phyloP scores from a whole-genome alignment of 441 rosid genomes.

The Corymbia calophylla region DNA sequence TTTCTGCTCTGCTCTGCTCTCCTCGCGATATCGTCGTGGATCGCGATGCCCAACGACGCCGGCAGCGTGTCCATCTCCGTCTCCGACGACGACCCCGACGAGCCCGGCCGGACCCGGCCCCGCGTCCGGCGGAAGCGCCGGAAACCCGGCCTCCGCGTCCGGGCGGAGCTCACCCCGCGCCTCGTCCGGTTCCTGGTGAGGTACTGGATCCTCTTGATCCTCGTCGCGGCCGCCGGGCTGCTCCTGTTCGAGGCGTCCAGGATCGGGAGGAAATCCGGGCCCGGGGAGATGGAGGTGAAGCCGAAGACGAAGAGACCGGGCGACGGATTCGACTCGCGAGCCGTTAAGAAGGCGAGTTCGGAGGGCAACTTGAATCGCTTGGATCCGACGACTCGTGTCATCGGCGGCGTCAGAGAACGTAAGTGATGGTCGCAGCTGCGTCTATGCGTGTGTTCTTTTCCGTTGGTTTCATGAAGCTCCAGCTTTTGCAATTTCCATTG shows the following conservation, averaged over 20 bases:
- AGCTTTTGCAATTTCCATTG: neutral
- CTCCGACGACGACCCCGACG: slow-evolving; percentile 80
- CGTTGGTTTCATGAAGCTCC: neutral
- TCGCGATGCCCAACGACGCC: slow-evolving; percentile 32
- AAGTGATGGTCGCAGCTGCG: slow-evolving; percentile 2
- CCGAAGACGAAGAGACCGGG: neutral
- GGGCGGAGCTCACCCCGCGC: slow-evolving; percentile 36
- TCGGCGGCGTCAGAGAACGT: slow-evolving; percentile 46
- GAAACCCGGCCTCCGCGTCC: slow-evolving; percentile 39
- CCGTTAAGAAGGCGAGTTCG: slow-evolving; percentile 13
- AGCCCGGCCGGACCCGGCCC: slow-evolving; percentile 50
- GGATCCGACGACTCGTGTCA: slow-evolving; percentile 40
- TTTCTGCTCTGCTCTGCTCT: neutral
- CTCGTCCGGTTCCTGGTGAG: slow-evolving; percentile 38
- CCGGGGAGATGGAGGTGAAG: neutral
- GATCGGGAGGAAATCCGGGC: slow-evolving; percentile 24
- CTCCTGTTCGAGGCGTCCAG: slow-evolving; percentile 68
- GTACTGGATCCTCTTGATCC: slow-evolving; percentile 59
- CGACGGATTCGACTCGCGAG: neutral
- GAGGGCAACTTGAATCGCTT: slow-evolving; percentile 45
- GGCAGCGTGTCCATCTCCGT: slow-evolving; percentile 50
- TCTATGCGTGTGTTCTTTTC: neutral
- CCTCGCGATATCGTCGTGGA: slow-evolving; percentile 14
- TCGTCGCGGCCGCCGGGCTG: slow-evolving; percentile 50
- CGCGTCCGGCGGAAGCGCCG: slow-evolving; percentile 73